Evolutionary conservation across 176 grass and related monocot species (phyloP), one percentile per base, ranked within the genome.

Genomic region (Secale cereale): DNA sequence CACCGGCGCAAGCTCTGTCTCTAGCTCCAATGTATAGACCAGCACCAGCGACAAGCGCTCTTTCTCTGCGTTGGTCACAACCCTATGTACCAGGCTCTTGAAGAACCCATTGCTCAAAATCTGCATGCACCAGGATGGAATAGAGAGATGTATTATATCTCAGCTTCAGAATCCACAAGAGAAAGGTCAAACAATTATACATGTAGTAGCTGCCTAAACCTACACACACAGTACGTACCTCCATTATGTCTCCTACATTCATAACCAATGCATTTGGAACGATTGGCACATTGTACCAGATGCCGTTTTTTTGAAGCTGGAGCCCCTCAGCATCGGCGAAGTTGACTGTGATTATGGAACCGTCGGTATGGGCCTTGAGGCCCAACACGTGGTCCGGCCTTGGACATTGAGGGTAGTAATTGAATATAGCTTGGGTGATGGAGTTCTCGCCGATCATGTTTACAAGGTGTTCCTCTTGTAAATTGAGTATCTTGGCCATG

Each of bases 11-110:
- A 71, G 37, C 10, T 41, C 20, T 25, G 36, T 41, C 22, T 71
- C 68, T 23, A 32, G 10, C n/a, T 71, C 68, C 7, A 71, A 35
- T 19, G 20, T 17, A 35, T 71, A 71, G 22, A 71, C 37, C 35
- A 71, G 22, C 20, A 36, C 68, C 5, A 71, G 41, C 7, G 68
- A 71, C 4, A 35, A 6, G 19, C 68, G 35, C 68, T 71, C 68
- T 41, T 40, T 78, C 8, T 66, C 67, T 4, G 36, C 33, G 16
- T 91, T 88, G 16, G 82, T 65, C 11, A 79, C 43, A 14, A 88
- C 90, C 26, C 90, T 87, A 73, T 91, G 90, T 56, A 88, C 78
- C 5, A 78, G 85, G 64, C 86, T 91, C 69, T 87, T 85, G 46
- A 78, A 91, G 1, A 64, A 66, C 6, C 59, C 86, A 56, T 91